phyloP scores from a whole-genome alignment of 2,329 filamentous ascomycete genomes.

The Talaromyces sp. region DNA sequence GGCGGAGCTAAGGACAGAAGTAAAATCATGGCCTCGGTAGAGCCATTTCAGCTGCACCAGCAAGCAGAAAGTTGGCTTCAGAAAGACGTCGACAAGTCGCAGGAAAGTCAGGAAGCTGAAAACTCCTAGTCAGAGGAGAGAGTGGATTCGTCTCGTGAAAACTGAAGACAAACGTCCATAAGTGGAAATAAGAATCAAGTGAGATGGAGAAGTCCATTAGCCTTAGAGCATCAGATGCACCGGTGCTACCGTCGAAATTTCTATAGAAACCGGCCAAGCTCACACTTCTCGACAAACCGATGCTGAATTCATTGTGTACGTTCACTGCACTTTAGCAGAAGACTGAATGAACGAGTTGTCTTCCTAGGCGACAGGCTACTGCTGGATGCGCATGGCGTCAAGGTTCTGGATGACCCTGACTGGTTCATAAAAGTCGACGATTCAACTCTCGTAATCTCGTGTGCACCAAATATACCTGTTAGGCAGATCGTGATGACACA shows the following conservation, averaged over 20 bases:
- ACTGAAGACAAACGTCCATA: too few relatives aligned
- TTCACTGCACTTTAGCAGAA: neutral
- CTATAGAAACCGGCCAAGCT: constrained; percentile 10
- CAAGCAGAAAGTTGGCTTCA: too few relatives aligned
- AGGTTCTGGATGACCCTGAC: constrained; percentile 28
- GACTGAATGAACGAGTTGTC: neutral
- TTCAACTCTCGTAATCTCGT: constrained; percentile 32
- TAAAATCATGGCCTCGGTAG: too few relatives aligned
- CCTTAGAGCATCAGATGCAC: constrained; percentile 10
- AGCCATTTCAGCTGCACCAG: too few relatives aligned
- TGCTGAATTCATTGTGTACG: constrained; percentile 13
- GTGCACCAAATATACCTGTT: constrained; percentile 30
- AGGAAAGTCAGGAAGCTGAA: too few relatives aligned
- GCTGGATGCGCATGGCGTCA: constrained; percentile 16
- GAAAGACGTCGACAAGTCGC: too few relatives aligned
- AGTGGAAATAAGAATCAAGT: too few relatives aligned
- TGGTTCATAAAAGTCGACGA: constrained; percentile 37
- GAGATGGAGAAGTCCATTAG: too few relatives aligned
- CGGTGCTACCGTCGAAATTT: constrained; percentile 10
- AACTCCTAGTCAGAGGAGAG: too few relatives aligned
- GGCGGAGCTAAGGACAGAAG: too few relatives aligned
- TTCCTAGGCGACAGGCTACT: too few relatives aligned
- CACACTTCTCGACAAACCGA: constrained; percentile 6
- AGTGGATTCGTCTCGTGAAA: too few relatives aligned
- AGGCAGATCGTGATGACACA: constrained; percentile 38